Conservation (phyloP, 169 alveolate species). For the Cyclospora cayetanensis region DNA sequence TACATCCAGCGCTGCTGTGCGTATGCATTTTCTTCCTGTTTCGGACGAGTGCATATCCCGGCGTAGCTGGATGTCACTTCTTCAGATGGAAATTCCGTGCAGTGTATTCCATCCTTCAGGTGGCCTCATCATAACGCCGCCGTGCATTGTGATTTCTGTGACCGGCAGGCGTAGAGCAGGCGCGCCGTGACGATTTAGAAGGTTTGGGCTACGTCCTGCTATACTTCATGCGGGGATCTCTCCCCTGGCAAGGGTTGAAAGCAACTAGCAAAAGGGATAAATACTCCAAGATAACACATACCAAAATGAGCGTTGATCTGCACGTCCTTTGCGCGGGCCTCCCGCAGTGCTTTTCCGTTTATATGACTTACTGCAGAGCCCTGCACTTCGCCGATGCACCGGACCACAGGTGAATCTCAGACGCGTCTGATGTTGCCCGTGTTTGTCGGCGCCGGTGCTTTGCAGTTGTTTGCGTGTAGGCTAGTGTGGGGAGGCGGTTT, state of each 20-base stretch:
- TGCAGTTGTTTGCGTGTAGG: too few relatives aligned
- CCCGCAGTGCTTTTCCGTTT: slow-evolving; percentile 86
- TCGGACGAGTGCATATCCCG: too few relatives aligned
- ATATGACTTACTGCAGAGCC: slow-evolving; percentile 94
- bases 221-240: slow-evolving; percentile 94
- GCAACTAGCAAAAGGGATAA: slow-evolving; percentile 96
- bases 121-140: slow-evolving; percentile 42
- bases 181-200: slow-evolving; percentile 98
- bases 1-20: too few relatives aligned
- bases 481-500: too few relatives aligned
- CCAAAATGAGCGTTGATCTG: slow-evolving; percentile 87
- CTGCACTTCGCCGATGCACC: slow-evolving; percentile 97
- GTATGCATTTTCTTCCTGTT: not conserved
- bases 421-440: too few relatives aligned
- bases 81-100: too few relatives aligned
- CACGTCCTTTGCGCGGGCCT: slow-evolving; percentile 88
- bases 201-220: slow-evolving; percentile 95
- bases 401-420: slow-evolving; percentile 91
- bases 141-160: not conserved
- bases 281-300: slow-evolving; percentile 96
- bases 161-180: slow-evolving; percentile 87
- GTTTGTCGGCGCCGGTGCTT: too few relatives aligned
- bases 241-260: slow-evolving; percentile 97
- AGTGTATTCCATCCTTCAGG: too few relatives aligned
- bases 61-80: too few relatives aligned